These are phyloP conservation scores for Leccinum variicolor DNA, from an alignment of 768 basidiomycete genomes.

Conservation along the genomic window DNA sequence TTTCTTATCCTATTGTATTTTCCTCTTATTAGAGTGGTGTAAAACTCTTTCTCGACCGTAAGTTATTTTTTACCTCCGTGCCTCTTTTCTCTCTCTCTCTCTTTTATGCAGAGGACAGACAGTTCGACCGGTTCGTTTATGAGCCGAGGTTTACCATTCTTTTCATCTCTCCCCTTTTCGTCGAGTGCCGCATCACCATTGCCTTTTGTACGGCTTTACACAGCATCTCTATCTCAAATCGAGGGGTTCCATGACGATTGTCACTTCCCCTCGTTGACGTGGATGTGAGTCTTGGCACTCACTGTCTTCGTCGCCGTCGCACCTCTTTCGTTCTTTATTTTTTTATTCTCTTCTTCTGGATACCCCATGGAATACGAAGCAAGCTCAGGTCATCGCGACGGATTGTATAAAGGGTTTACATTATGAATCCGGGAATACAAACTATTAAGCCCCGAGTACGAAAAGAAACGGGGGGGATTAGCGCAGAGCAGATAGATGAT, in stretches of 20 bases:
- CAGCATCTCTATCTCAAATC: neutral
- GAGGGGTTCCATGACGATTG: neutral
- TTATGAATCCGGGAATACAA: conserved; percentile 15
- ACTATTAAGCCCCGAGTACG: neutral
- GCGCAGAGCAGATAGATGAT: too few relatives aligned
- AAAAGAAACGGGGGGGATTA: neutral
- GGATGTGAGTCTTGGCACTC: neutral
- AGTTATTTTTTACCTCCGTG: conserved; percentile 17
- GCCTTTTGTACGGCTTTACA: neutral
- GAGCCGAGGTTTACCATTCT: neutral
- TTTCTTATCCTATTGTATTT: conserved; percentile 25
- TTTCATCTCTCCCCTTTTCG: neutral
- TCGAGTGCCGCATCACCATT: neutral
- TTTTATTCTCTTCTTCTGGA: conserved; percentile 12
- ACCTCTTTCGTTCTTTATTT: neutral
- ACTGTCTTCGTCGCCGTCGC: neutral
- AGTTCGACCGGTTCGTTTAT: conserved; percentile 1
- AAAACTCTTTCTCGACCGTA: conserved; percentile 9
- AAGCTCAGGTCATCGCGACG: neutral
- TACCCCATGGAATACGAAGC: conserved; percentile 14
- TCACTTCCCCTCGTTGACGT: neutral
- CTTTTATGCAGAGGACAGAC: conserved; percentile 3
- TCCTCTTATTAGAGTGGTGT: conserved; percentile 13
- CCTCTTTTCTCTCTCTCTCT: neutral
- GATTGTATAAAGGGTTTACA: conserved; percentile 15